Percentiles rank a stretch among this genome's conserved stretches.
Evolutionary conservation across 2,329 filamentous ascomycete genomes (phyloP).

Genomic region (Sporothrix humicola): DNA sequence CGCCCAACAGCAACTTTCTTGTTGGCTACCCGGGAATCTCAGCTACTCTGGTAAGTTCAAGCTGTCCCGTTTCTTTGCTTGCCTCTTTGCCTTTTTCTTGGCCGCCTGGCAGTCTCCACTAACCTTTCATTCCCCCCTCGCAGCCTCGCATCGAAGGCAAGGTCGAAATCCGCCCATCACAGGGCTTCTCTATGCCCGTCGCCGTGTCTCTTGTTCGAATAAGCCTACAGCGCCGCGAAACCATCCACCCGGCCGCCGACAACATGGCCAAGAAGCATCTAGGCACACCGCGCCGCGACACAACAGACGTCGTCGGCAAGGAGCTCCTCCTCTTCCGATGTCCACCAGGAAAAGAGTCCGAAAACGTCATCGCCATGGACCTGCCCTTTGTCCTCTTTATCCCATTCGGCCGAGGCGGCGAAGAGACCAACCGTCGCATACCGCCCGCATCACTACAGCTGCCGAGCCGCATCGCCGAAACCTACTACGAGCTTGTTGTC

Average conservation of each 20-base stretch:
- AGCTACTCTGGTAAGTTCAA: constrained; percentile 79
- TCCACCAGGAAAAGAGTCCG: constrained; percentile 79
- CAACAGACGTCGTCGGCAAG: constrained; percentile 91
- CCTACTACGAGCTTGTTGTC: constrained; percentile 94
- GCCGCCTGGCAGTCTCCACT: not conserved
- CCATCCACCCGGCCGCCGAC: constrained; percentile 94
- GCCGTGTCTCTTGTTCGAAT: constrained; percentile 92
- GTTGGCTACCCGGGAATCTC: constrained; percentile 98
- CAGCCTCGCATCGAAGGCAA: constrained; percentile 97
- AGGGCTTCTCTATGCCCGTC: constrained; percentile 86
- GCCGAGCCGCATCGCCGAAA: constrained; percentile 92
- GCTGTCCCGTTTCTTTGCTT: no score
- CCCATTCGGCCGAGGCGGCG: constrained; percentile 87
- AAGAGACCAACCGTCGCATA: constrained; percentile 86
- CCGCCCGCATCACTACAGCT: constrained; percentile 91
- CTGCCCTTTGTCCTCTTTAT: constrained; percentile 97
- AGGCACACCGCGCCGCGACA: constrained; percentile 86
- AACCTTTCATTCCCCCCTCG: not conserved
- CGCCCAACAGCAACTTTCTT: constrained; percentile 94
- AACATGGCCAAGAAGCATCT: constrained; percentile 91
- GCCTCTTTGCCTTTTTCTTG: not conserved
- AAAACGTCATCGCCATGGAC: constrained; percentile 93
- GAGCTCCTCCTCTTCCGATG: constrained; percentile 92
- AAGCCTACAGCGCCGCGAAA: constrained; percentile 89
- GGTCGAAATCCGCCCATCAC: constrained; percentile 89